Evolutionary conservation across 1,284 basidiomycete genomes (phyloP), one percentile per base, ranked within the genome.

Genomic region (Rhodotorula sp.): DNA sequence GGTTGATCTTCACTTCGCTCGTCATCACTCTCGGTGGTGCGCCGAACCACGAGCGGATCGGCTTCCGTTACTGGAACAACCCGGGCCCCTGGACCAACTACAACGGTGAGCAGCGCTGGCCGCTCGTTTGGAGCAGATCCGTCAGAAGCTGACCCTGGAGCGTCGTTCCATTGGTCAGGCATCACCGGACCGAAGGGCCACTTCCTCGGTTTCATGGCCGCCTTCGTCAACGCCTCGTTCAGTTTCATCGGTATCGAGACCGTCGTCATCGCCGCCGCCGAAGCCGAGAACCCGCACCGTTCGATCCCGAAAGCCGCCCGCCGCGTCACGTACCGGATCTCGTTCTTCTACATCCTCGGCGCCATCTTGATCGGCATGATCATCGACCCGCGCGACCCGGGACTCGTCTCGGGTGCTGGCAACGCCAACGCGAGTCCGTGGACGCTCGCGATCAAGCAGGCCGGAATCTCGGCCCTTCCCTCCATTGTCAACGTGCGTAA

Each of bases 391-490:
- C 84, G 88, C 79, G 87, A 92, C 79, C 79, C 81, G 0, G 80
- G 83, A 23, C 84, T 93, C 60, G 89, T 86, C 65, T 79, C 80
- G 29, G 79, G 78, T 3, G 77, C 71, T 39, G 89, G 89, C 21
- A 88, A 89, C 0, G 78, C 67, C 43, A 87, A 73, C 89, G 88
- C 10, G 88, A 90, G 74, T 21, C 87, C 87, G 14, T 94, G 90
- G 81, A 92, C 94, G 69, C 91, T 94, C 76, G 92, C 91, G 20
- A 89, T 94, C 79, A 84, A 84, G 60, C 86, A 20, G 65, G 90
- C 91, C 1, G 90, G 91, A 12, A 88, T 93, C 81, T 87, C 86
- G 81, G 58, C 47, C 29, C 84, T 90, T 39, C 88, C 91, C 76
- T 58, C 56, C 34, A 29, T 64, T 18, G 62, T 64, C 62, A 58